phyloP scores from a whole-genome alignment of 164 flowering plant species.

The Magnolia kwangsiensis region DNA sequence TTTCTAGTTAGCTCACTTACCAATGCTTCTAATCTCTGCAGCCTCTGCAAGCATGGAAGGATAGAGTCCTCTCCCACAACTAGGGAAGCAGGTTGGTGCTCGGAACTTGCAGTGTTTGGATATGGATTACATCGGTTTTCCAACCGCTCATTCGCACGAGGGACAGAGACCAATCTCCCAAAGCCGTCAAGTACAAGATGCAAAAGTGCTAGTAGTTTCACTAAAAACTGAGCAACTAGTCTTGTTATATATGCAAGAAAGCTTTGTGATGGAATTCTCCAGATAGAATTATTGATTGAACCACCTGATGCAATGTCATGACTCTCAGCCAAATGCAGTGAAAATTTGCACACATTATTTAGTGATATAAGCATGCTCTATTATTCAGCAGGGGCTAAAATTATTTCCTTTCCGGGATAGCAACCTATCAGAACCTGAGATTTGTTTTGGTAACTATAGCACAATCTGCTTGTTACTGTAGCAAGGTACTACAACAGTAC shows the following conservation, averaged over 20 bases:
- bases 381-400: no score
- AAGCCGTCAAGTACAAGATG: slow-evolving; percentile 33
- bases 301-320: background rate
- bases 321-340: background rate
- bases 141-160: slow-evolving; percentile 17
- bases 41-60: slow-evolving; percentile 59
- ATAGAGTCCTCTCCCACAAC: slow-evolving; percentile 28
- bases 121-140: slow-evolving; percentile 15
- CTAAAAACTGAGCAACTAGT: slow-evolving; percentile 25
- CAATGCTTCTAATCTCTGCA: slow-evolving; percentile 60
- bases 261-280: slow-evolving; percentile 16
- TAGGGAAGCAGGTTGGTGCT: slow-evolving; percentile 14
- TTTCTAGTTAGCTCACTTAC: slow-evolving; percentile 58
- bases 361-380: no score
- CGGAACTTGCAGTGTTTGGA: slow-evolving; percentile 21
- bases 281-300: background rate
- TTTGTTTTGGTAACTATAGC: no score
- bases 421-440: no score
- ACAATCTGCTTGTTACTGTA: no score
- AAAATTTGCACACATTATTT: no score
- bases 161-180: slow-evolving; percentile 30
- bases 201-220: slow-evolving; percentile 44
- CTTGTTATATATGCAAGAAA: slow-evolving; percentile 24
- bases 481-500: no score
- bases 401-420: no score